Base-by-base conservation (phyloP, 148 eudicot genomes). In the Chenopodium suecicum region DNA sequence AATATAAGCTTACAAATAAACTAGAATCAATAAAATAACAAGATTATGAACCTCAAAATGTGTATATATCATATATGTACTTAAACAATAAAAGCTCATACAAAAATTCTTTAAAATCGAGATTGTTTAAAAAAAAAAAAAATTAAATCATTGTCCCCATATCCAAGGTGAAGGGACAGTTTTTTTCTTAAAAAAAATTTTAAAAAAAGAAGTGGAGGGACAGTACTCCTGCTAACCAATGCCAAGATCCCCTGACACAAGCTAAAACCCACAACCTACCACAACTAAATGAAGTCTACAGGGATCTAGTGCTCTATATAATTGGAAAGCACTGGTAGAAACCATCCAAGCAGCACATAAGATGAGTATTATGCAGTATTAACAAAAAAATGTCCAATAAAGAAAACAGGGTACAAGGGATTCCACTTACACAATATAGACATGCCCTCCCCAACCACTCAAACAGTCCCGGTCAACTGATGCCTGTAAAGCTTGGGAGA, bases 361-460 rank as follows among this genome's bases (percentile, higher is more conserved):
- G 11, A 64, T 25, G 12, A 23, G 23, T 64, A 19, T 64, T 9
- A 66, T 27, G 32, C 70, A 66, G 34, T 27, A 76, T 67, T 32
- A 62, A 4, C 41, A 71, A 25, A 37, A 47, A 25, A 29, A 14
- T 44, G 4, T 60, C 63, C 44, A 34, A 60, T 22, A 14, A 25
- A 9, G 44, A 73, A 50, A 31, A 19, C 10, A 31, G 7, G 29
- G 48, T 12, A 41, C 37, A 65, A 54, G 70, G 3, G n/a, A 41
- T 9, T 63, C 32, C 27, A 80, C 99, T 93, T 93, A 93, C 99
- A 95, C 98, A 76, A 95, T 86, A 82, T 93, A 93, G 73, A 95
- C 98, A 78, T 95, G 99, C 16, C 94, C 99, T 88, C 99, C 99
- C 99, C 98, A 95, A 70, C 99, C 99, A 92, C 91, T 88, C 82